These are phyloP conservation scores for Candolleomyces eurysporus DNA, from an alignment of 768 basidiomycete species.

Conservation along the genomic window DNA sequence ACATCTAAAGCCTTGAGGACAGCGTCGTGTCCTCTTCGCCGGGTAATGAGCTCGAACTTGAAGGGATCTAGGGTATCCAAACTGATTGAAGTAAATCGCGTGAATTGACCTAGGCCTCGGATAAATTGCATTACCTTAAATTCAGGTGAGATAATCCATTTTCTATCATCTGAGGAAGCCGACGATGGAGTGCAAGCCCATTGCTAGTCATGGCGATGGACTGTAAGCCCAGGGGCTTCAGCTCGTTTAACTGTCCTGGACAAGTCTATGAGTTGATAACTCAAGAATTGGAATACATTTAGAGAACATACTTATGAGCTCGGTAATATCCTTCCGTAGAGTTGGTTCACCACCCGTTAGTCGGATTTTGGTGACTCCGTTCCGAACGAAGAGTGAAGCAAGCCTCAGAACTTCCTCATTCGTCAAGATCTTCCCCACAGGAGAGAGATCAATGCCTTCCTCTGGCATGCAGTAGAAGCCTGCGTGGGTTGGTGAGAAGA, in stretches of 20 bases:
- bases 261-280: not conserved
- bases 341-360: constrained; percentile 90
- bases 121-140: constrained; percentile 40
- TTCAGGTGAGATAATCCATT: constrained; percentile 80
- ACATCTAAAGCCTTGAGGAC: constrained; percentile 66
- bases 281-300: not conserved
- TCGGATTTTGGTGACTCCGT: constrained; percentile 84
- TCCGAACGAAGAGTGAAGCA: constrained; percentile 72
- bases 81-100: constrained; percentile 32
- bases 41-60: constrained; percentile 87
- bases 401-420: constrained; percentile 75
- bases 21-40: constrained; percentile 72
- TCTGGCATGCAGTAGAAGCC: constrained; percentile 93
- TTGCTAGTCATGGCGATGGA: constrained; percentile 88
- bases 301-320: constrained; percentile 59
- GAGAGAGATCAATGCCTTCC: constrained; percentile 75
- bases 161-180: constrained; percentile 61
- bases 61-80: constrained; percentile 83
- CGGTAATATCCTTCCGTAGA: constrained; percentile 68
- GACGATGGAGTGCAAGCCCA: constrained; percentile 72
- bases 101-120: not conserved
- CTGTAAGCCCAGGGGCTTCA: constrained; percentile 60
- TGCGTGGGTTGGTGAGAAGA: constrained; percentile 26
- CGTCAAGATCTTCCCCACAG: constrained; percentile 63
- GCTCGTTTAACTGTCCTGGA: constrained; percentile 57